Evolutionary conservation across 225 moss, liverwort and hornwort species (phyloP), one percentile per base, ranked within the genome.

Genomic region (Antitrichia curtipendula): DNA sequence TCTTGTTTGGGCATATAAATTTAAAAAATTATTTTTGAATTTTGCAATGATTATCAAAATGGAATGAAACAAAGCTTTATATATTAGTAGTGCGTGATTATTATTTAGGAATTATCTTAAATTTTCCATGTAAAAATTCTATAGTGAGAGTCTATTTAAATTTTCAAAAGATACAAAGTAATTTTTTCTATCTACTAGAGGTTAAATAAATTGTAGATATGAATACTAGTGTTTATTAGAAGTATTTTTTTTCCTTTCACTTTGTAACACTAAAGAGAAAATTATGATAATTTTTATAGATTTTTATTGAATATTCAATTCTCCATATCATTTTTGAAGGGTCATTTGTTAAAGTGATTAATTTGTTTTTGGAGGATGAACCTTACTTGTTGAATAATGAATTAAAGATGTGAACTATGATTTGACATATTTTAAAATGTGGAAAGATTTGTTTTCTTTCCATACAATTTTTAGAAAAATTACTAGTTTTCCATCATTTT

Each of bases 351-450:
- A 22, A n/a, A 21, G 21, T 43, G 8, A 70, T 70, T 8, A 24
- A 15, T 27, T 25, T 16, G 6, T 14, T 71, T 65, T 70, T 8
- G 43, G 3, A 71, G 5, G 15, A 16, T 71, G 5, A 6, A 16
- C 36, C 36, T 36, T 20, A 3, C 3, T 0, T 65, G 2, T 65
- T 0, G 0, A 36, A 20, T 36, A 36, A 36, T 19, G 6, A 10
- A 64, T 11, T 6, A 65, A 65, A n/a, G 12, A 12, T 66, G 7
- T n/a, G 4, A 38, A 66, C 7, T 66, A 7, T 66, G 2, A 38
- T 68, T 68, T 40, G 13, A 23, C 2, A 22, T 0, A 22, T 1
- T 0, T 10, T 4, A 12, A 13, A 20, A 38, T 22, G 1, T 7
- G 2, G 1, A 68, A 68, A 23, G 38, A 68, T 23, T 68, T 38